Base-by-base conservation (phyloP, 2,329 filamentous ascomycete species). In the Trichoderma sp. region DNA sequence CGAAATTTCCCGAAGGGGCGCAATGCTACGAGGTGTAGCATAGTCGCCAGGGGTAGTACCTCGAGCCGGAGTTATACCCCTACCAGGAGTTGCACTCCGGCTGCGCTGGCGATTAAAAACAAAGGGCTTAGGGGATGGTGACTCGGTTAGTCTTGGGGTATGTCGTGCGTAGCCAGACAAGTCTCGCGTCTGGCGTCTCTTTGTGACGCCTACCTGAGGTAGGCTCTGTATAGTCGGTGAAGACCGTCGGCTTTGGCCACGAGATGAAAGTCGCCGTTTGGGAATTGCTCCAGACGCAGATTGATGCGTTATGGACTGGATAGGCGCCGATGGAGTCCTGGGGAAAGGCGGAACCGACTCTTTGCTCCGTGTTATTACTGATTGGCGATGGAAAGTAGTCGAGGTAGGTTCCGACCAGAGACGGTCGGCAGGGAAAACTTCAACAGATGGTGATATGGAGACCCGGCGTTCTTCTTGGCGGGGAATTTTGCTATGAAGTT, bases 21-120 rank as follows among this genome's bases (percentile, higher is more conserved):
- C 86, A 70, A 89, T 90, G 74, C 90, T 93, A 75, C 90, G 84
- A 0, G 91, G 91, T 0, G 91, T 94, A 3, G 90, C 90, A 74
- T 94, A 94, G n/a, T 88, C 89, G 72, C 26, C 58, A 0, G 90
- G 90, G 0, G 85, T 88, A 11, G 81, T 82, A 14, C 78, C 77
- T 4, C 72, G 70, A 16, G 49, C 43, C 3, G 90, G 90, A 0
- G 85, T 88, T 14, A 81, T 82, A 16, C 77, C 78, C 2, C 71
- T 69, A 18, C 34, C 30, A 13, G 90, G 90, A 0, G 85, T 88
- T 11, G 81, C 16, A 18, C 39, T 43, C n/a, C 39, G 39, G 18
- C 39, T 43, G 39, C 39, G 39, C 16, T 77, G 72, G 64, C 77
- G 77, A 55, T 82, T 79, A 6, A 75, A 76, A 5, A 78, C 68